phyloP scores from a whole-genome alignment of 1,139 yeast genomes.

The Lodderomyces theae region DNA sequence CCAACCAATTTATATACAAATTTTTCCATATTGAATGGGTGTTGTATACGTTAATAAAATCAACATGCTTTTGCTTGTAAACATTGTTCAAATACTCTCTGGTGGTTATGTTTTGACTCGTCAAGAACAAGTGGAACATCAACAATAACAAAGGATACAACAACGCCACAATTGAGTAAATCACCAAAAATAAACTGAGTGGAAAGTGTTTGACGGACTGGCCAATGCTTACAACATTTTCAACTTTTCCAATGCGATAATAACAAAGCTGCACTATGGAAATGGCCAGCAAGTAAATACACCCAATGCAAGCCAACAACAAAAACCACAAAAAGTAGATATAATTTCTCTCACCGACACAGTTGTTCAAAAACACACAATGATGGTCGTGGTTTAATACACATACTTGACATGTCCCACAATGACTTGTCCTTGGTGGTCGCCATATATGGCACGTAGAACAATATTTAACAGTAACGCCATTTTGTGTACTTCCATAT shows the following conservation, averaged over 20 bases:
- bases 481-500: conserved; percentile 14
- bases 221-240: conserved; percentile 15
- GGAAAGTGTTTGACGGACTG: conserved; percentile 32
- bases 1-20: conserved; percentile 45
- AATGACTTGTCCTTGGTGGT: conserved; percentile 45
- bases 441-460: conserved; percentile 49
- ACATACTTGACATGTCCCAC: conserved; percentile 44
- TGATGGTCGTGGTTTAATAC: conserved; percentile 45
- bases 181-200: conserved; percentile 45
- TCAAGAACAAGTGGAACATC: conserved; percentile 51
- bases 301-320: conserved; percentile 22
- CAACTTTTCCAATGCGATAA: conserved; percentile 15
- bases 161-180: conserved; percentile 43
- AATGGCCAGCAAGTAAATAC: conserved; percentile 22
- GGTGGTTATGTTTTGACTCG: conserved; percentile 64
- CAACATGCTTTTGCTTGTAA: conserved; percentile 14
- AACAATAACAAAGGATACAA: conserved; percentile 57
- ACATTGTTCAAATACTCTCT: conserved; percentile 57
- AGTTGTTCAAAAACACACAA: conserved; percentile 38
- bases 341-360: conserved; percentile 38
- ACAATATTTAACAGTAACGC: conserved; percentile 46
- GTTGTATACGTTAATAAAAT: conserved; percentile 45
- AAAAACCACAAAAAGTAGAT: conserved; percentile 42
- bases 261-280: conserved; percentile 31
- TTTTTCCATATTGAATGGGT: conserved; percentile 36